Conservation (phyloP, 495 filamentous ascomycete species). For the Bacidia gigantensis region DNA sequence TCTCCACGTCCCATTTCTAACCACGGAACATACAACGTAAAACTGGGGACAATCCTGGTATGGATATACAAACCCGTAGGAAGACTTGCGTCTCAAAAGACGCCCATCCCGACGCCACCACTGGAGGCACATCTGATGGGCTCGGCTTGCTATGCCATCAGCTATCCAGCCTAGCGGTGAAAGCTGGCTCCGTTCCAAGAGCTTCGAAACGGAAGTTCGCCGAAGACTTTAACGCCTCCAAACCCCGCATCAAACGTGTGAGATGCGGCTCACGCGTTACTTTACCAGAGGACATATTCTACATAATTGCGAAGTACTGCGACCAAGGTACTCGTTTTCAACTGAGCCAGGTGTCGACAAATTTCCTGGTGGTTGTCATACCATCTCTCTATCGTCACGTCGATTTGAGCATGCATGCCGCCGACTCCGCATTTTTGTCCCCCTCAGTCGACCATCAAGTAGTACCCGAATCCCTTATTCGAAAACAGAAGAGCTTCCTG, state of each 20-base stretch:
- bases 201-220: neutral
- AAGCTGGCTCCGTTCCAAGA: neutral
- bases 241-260: neutral
- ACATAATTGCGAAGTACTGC: neutral
- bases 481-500: neutral
- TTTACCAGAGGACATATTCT: neutral
- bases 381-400: constrained; percentile 6
- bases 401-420: constrained; percentile 4
- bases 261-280: neutral
- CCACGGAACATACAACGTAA: too few relatives aligned
- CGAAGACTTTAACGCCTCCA: neutral
- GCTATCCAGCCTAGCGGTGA: neutral
- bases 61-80: too few relatives aligned
- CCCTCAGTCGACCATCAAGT: neutral
- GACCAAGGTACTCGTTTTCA: neutral
- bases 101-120: neutral
- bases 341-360: neutral
- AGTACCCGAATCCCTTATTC: neutral
- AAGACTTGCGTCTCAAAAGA: too few relatives aligned
- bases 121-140: neutral
- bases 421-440: neutral
- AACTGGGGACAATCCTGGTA: too few relatives aligned
- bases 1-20: too few relatives aligned
- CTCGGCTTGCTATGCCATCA: neutral
- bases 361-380: neutral